Base-by-base conservation (phyloP, 106 monocot species). In the Chionographis japonica region DNA sequence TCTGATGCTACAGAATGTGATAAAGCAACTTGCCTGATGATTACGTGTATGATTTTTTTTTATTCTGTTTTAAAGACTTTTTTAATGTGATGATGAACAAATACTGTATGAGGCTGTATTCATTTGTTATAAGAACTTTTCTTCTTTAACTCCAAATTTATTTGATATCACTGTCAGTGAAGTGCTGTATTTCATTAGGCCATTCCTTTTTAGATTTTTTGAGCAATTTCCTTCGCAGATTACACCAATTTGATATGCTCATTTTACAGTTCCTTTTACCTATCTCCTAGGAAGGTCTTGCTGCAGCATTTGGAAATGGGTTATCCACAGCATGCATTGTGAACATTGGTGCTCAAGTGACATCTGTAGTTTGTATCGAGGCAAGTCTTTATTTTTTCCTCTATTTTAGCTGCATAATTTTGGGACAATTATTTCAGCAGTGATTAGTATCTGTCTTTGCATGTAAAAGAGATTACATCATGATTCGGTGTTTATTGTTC, bases 261-360 rank as follows among this genome's bases (percentile, higher is more conserved):
- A 20, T 69, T 40, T 52, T 61, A 13, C 46, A 46, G 46, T 6
- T n/a, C 61, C 1, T 39, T 13, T 72, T 37, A 52, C 38, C 40
- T n/a, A 42, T 77, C 18, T 53, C 56, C 38, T 69, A 98, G 97
- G 97, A 98, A 85, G 92, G 92, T 69, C 89, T 98, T 74, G 97
- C 97, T 78, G 92, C 92, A 62, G 85, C 90, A 5, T 98, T 89
- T 85, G 97, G 97, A n/a, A 98, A 98, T 81, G 97, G 97, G 12
- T 80, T 98, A 70, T 87, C 97, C 4, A 98, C 92, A 49, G 86
- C 92, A 63, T 98, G 97, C 81, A 83, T 98, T 69, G 97, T 98
- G 51, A 92, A 93, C 55, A 76, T 98, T 74, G 97, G 97, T 68
- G 86, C 97, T 62, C 92, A 98, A 61, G 81, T 92, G 56, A 87